Conservation (phyloP, 2,329 filamentous ascomycete species). For the Drechslerella stenobrocha region DNA sequence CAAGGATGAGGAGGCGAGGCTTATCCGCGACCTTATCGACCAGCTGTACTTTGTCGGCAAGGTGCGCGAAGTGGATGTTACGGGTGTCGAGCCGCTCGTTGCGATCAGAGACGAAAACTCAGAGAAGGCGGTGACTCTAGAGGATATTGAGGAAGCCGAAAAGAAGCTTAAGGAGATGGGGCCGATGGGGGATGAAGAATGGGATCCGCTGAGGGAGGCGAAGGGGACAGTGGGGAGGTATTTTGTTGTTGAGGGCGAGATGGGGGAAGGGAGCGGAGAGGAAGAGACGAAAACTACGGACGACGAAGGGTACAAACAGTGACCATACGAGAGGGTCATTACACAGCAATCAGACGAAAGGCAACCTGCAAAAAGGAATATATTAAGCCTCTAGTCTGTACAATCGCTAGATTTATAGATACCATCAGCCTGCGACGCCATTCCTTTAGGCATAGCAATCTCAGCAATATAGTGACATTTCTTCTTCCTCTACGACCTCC, state of each 20-base stretch:
- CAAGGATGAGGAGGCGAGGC: conserved; percentile 66
- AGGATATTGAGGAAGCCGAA: conserved; percentile 65
- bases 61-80: conserved; percentile 77
- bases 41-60: conserved; percentile 90
- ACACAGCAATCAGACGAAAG: too few species aligned
- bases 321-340: neutral
- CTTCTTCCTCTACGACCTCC: neutral
- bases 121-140: conserved; percentile 64
- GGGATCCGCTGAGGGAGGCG: conserved; percentile 63
- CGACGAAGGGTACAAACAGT: conserved; percentile 9
- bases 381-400: too few species aligned
- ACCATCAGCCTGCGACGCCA: too few species aligned
- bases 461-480: neutral
- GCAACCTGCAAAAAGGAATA: too few species aligned
- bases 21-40: conserved; percentile 74
- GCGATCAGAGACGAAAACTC: conserved; percentile 82
- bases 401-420: too few species aligned
- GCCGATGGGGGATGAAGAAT: conserved; percentile 63
- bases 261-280: conserved; percentile 33
- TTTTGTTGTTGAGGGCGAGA: conserved; percentile 54
- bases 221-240: conserved; percentile 54
- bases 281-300: conserved; percentile 26
- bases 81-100: conserved; percentile 71
- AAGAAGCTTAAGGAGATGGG: conserved; percentile 58
- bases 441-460: too few species aligned